phyloP scores from a whole-genome alignment of 2,329 filamentous ascomycete species.

The Epichloe brachyelytri region DNA sequence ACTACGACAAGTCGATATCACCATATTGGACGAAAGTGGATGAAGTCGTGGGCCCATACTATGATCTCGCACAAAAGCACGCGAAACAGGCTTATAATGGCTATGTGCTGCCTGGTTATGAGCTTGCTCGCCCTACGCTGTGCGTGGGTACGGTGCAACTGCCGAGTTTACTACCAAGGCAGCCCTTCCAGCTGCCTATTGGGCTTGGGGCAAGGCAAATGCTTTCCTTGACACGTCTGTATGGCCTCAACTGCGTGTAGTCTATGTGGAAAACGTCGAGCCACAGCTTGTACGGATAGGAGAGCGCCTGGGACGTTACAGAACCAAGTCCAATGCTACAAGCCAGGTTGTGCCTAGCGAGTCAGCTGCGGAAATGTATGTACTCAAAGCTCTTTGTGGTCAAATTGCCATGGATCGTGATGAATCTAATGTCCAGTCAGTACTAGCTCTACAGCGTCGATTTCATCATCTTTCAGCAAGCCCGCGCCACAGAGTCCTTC shows the following conservation, averaged over 20 bases:
- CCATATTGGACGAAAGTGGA: conserved; percentile 58
- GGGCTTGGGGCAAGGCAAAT: conserved; percentile 55
- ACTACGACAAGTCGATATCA: conserved; percentile 59
- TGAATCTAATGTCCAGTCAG: not conserved
- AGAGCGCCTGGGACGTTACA: conserved; percentile 71
- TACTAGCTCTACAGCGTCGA: conserved; percentile 10
- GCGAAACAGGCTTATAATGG: conserved; percentile 57
- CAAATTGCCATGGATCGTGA: not conserved
- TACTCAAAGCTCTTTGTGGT: not conserved
- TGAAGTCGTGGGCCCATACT: conserved; percentile 55
- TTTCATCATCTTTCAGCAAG: conserved; percentile 22
- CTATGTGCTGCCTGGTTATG: conserved; percentile 63
- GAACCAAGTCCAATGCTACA: conserved; percentile 22
- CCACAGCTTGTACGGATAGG: conserved; percentile 89
- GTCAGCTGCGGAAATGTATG: not conserved
- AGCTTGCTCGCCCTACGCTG: conserved; percentile 56
- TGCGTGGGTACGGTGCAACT: conserved; percentile 52
- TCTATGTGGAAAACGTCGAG: conserved; percentile 88
- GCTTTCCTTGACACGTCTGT: conserved; percentile 63
- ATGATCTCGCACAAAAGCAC: conserved; percentile 49
- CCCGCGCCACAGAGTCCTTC: conserved; percentile 19
- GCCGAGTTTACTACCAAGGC: conserved; percentile 56
- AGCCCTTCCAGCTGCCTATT: conserved; percentile 58
- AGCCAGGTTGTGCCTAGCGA: conserved; percentile 3
- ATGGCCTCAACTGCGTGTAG: conserved; percentile 65